Base-by-base conservation (phyloP, 2,329 filamentous ascomycete genomes). In the Tolypocladium album region DNA sequence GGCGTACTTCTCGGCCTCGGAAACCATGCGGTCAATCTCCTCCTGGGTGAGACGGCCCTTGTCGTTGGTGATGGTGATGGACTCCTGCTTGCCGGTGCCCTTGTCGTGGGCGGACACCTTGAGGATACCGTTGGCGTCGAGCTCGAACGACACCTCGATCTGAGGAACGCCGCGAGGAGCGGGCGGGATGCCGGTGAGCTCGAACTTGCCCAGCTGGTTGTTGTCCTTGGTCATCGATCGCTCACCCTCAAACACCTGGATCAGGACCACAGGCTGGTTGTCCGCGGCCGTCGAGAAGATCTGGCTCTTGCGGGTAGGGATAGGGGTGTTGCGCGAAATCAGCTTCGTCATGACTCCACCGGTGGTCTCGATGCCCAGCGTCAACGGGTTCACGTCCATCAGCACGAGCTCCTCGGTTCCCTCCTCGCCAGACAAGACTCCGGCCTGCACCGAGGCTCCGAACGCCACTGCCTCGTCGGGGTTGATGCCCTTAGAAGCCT, bases 21-120 rank as follows among this genome's bases (percentile, higher is more conserved):
- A 87, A 65, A 99, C 92, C 94, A 99, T 99, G 77, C 94, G 94
- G 78, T 97, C 93, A 69, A 99, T 99, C 78, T 99, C 94, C 69
- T 99, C 94, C 72, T 89, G 88, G 70, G 89, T 92, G 58, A 99
- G 88, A 76, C 94, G 93, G 68, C 94, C 94, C 88, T 97, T 97
- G 81, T 99, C 94, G 81, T 99, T 97, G 80, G 89, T 97, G 75
- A 99, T 99, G 69, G 94, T 97, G 77, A 99, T 97, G 65, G 89
- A 92, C 83, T 99, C 92, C 64, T 85, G 86, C 85, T 97, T 97
- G 77, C 94, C 94, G 70, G 93, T 97, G 74, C 92, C 94, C 88
- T 97, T 97, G 79, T 99, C 94, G 71, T 89, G 88, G 67, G 94
- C 94, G 66, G 89, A 90, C 64, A 99, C 94, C 83, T 95, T 93